Conservation (phyloP, 1,139 yeast species). For the Saccharomycopsis phalli region DNA sequence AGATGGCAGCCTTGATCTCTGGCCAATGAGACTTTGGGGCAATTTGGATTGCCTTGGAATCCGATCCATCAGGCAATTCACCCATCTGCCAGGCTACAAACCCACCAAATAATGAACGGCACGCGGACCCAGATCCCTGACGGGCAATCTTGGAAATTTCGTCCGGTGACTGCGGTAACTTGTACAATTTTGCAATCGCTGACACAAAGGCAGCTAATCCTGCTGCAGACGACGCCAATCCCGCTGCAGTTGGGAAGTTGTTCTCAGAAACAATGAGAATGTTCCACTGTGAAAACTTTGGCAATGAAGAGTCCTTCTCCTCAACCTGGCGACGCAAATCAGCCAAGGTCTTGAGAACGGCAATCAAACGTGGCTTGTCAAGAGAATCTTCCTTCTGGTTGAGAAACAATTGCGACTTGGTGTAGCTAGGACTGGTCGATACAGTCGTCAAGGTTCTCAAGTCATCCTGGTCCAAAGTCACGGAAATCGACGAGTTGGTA, state of each 20-base stretch:
- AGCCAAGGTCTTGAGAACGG: slow-evolving; percentile 73
- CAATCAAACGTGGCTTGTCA: slow-evolving; percentile 61
- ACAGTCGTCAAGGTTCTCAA: slow-evolving; percentile 88
- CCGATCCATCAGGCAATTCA: slow-evolving; percentile 55
- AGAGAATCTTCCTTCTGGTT: slow-evolving; percentile 70
- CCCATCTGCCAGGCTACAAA: slow-evolving; percentile 99
- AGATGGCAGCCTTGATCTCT: slow-evolving; percentile 78
- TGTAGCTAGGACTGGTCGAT: slow-evolving; percentile 50
- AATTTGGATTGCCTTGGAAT: slow-evolving; percentile 86
- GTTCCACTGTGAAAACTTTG: slow-evolving; percentile 54
- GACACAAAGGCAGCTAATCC: slow-evolving; percentile 94
- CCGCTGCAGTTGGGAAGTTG: slow-evolving; percentile 99
- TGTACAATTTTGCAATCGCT: slow-evolving; percentile 73
- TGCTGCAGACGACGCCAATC: slow-evolving; percentile 95
- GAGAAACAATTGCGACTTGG: slow-evolving; percentile 67
- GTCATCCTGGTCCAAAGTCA: slow-evolving; percentile 84
- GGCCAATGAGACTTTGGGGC: slow-evolving; percentile 90
- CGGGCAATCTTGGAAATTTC: slow-evolving; percentile 91
- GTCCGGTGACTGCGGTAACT: slow-evolving; percentile 71
- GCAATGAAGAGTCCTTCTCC: slow-evolving; percentile 37
- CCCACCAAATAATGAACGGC: slow-evolving; percentile 94
- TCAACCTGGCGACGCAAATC: slow-evolving; percentile 52
- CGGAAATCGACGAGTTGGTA: slow-evolving; percentile 91
- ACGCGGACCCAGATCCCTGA: slow-evolving; percentile 97
- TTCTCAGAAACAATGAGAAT: slow-evolving; percentile 86